Base-by-base conservation (phyloP, 2,329 filamentous ascomycete species). In the Macrophomina phaseolina region DNA sequence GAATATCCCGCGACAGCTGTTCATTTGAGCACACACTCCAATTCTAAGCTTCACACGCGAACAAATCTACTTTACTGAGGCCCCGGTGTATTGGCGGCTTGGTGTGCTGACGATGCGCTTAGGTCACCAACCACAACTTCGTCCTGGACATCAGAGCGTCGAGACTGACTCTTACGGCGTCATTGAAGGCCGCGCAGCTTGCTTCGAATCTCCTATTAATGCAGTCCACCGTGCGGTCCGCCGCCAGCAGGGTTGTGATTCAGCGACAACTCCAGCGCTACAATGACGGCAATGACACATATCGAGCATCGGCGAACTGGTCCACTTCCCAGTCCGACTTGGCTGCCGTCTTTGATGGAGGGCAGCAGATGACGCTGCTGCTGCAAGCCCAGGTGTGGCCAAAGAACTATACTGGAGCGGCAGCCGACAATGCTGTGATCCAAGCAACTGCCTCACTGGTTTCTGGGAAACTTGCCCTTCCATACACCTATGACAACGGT, bases 171-270 rank as follows among this genome's bases (percentile, higher is more conserved):
- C 84, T 97, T 69, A 92, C 92, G 1, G 94, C 94, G 6, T 93
- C 91, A 2, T 88, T 97, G 75, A 97, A 97, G 78, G 90, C 93
- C 23, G 89, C 91, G 36, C 90, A 94, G 75, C 85, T 97, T 69
- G 84, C 90, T 5, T 90, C 92, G 63, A 91, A 93, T 75, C 86
- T 97, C 65, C 84, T 92, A 62, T 85, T 97, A 62, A 87, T 97
- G 71, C 87, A 93, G 79, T 91, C 91, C 38, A 90, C 89, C 67
- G 91, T 89, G 74, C 83, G 85, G 65, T 90, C 90, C 65, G 90
- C 95, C 52, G 83, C 90, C 6, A 93, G 91, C 0, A 81, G 86
- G 45, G 75, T 87, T 8, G 72, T 86, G 14, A 81, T 88, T 4
- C 86, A 88, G 70, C 72, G 75, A 40, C 81, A 85, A 5, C 76